Base-by-base conservation (phyloP, 768 basidiomycete species). In the Lenzites betulinus region DNA sequence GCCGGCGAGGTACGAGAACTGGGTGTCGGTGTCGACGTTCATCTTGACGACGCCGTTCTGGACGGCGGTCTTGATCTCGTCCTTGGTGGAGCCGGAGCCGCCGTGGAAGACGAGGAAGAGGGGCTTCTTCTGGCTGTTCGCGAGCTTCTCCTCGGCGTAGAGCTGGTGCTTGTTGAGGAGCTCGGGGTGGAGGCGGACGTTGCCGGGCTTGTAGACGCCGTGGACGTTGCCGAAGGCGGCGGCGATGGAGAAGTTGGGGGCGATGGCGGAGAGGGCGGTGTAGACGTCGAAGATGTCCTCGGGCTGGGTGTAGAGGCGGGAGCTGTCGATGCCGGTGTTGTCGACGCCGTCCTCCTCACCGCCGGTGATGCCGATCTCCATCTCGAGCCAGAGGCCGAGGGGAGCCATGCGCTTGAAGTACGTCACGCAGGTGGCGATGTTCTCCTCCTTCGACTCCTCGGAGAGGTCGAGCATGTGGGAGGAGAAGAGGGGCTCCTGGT, bases 321-420 rank as follows among this genome's bases (percentile, higher is more conserved):
- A 80, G 78, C 98, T 99, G 79, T 99, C 97, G 63, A 94, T 94
- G 42, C 81, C 86, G 47, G 93, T 89, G 83, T 99, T 99, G 79
- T 99, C 96, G 50, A 99, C 97, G 73, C 97, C 96, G 71, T 98
- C 97, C 75, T 99, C 97, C 76, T 99, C 97, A 69, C 97, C 97
- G 71, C 97, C 97, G 51, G 97, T 99, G 77, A 99, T 98, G 71
- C 97, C 97, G 74, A 99, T 99, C 78, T 99, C 97, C 97, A 99
- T 99, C 84, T 99, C 97, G 75, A 99, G 93, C 93, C 93, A 99
- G 62, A 93, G 78, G 52, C 92, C 90, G 71, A 98, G 75, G 63
- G 89, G 86, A 2, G 92, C 90, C 94, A 98, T 91, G 72, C 93
- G 92, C 78, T 88, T 83, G 77, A 98, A 96, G 83, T 99, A 99